A percentile compares a stretch with the other conserved stretches of the same genome.
phyloP scores from a whole-genome alignment of 495 filamentous ascomycete species.

The Pseudoneurospora amorphoporcata region DNA sequence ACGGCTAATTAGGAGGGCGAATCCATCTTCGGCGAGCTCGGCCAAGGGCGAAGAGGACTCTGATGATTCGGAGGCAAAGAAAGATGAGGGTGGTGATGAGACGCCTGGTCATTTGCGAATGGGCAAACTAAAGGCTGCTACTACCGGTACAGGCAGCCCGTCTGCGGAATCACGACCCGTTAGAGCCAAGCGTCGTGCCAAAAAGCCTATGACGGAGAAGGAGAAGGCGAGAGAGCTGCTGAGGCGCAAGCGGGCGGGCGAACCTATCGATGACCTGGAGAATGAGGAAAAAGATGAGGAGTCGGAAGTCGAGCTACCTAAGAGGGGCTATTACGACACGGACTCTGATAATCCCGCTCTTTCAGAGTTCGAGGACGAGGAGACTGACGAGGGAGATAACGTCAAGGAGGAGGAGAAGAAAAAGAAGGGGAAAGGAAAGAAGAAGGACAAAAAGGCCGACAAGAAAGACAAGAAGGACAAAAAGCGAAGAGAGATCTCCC shows the following conservation, averaged over 20 bases:
- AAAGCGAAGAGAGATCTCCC: neutral
- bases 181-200: neutral
- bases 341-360: conserved; percentile 30
- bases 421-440: neutral
- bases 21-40: neutral
- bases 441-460: conserved; percentile 26
- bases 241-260: conserved; percentile 40
- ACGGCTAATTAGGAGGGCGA: neutral
- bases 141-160: neutral
- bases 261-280: conserved; percentile 34
- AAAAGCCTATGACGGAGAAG: conserved; percentile 13
- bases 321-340: conserved; percentile 31
- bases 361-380: conserved; percentile 35
- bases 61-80: neutral
- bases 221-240: conserved; percentile 19
- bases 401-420: conserved; percentile 10
- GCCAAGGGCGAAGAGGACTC: neutral
- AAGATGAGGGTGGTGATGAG: neutral
- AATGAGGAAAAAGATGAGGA: conserved; percentile 26
- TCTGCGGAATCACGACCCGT: neutral
- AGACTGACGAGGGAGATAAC: conserved; percentile 21
- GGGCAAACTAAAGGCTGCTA: neutral
- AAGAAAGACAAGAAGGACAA: conserved; percentile 19
- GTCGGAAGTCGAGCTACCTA: neutral
- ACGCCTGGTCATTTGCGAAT: neutral